phyloP scores from a whole-genome alignment of 768 basidiomycete genomes.

The Lactarius psammicola region DNA sequence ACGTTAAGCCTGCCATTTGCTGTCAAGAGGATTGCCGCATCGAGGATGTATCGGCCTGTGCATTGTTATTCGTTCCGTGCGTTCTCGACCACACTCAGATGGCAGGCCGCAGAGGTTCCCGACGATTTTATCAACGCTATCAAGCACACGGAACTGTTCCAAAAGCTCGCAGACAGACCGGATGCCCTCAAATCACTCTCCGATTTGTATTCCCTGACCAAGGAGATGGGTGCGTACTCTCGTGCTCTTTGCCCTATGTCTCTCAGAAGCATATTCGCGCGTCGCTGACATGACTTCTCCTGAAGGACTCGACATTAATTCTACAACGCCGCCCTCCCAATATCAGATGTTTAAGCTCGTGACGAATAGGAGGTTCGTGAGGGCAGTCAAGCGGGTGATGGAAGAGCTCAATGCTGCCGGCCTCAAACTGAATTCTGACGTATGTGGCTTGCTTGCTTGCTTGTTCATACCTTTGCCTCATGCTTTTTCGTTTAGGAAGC shows the following conservation, averaged over 20 bases:
- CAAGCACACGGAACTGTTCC: slow-evolving; percentile 45
- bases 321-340: slow-evolving; percentile 46
- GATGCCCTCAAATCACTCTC: slow-evolving; percentile 50
- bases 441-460: slow-evolving; percentile 34
- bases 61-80: slow-evolving; percentile 2
- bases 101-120: slow-evolving; percentile 37
- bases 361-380: slow-evolving; percentile 51
- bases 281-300: not conserved
- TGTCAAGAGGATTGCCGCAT: not conserved
- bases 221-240: slow-evolving; percentile 45
- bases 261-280: not conserved
- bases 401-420: slow-evolving; percentile 58
- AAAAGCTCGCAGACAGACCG: slow-evolving; percentile 50
- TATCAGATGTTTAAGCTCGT: slow-evolving; percentile 56
- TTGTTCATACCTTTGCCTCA: not conserved
- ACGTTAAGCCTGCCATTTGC: slow-evolving; percentile 11
- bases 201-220: slow-evolving; percentile 45
- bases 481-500: slow-evolving; percentile 42
- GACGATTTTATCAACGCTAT: slow-evolving; percentile 42
- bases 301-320: slow-evolving; percentile 49
- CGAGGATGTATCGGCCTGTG: not conserved
- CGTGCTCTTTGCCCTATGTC: not conserved
- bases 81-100: slow-evolving; percentile 35
- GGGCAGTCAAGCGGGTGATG: slow-evolving; percentile 45
- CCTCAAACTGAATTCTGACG: slow-evolving; percentile 56